Evolutionary conservation across 2,329 filamentous ascomycete genomes (phyloP), one percentile per base, ranked within the genome.

Genomic region (Fusarium sp.): DNA sequence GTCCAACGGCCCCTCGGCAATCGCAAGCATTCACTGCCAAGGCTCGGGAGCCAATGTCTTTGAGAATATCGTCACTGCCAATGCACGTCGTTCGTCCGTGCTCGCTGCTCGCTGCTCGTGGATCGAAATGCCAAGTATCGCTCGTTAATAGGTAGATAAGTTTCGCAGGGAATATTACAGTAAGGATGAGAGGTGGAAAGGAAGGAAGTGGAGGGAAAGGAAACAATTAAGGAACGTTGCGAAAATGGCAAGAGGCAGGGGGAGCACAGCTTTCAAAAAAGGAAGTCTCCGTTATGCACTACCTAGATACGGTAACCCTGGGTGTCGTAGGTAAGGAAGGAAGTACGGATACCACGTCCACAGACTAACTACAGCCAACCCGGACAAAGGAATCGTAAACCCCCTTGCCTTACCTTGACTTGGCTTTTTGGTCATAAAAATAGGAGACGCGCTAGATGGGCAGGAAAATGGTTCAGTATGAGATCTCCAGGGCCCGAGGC

Each of bases 11-110:
- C 59, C 66, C 65, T 71, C 61, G 44, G 55, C 61, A 56, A 67
- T 71, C 61, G 71, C 71, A 72, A 70, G 56, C 56, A 48, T 45
- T 60, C 48, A 54, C 45, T 68, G 71, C 71, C 67, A 70, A 71
- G 71, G 68, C 66, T 69, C 67, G 67, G 67, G 68, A 71, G 67
- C 67, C 64, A 69, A 64, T 50, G 53, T 58, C 56, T 67, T 55
- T 39, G 39, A 30, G 32, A 35, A 32, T 51, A 43, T 49, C 44
- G 51, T 51, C 48, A 48, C 57, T 49, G 41, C 35, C 59, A 43
- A n/a, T 52, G 48, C 49, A 49, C 22, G 55, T 57, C 32, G 57
- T 39, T 47, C 62, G 53, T 55, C 61, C 46, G 61, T 68, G 62
- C 61, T 69, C 45, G 50, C 24, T 68, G 62, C 61, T 69, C 45